Evolutionary conservation across 208 protist species (phyloP).

Genomic region (Acanthamoeba quina): DNA sequence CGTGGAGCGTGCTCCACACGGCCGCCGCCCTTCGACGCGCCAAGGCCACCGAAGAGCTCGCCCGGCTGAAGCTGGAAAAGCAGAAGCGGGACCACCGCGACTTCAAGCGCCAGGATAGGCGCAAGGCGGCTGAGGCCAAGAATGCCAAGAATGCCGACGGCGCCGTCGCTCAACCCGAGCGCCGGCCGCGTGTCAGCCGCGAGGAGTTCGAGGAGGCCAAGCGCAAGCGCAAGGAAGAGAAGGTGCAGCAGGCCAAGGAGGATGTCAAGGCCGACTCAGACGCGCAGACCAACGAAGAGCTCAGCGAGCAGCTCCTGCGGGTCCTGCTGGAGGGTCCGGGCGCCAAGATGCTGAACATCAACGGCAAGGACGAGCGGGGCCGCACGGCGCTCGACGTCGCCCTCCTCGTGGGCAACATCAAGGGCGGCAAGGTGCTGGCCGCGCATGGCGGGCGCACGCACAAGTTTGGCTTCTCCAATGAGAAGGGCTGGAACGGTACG

Average conservation of each 20-base stretch:
- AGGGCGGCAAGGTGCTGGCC: slow-evolving; percentile 35
- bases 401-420: slow-evolving; percentile 34
- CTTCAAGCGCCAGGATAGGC: not conserved
- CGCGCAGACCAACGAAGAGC: not conserved
- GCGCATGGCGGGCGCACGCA: not conserved
- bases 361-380: slow-evolving; percentile 20
- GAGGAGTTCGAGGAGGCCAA: not conserved
- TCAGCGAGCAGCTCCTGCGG: not conserved
- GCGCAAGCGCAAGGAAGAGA: slow-evolving; percentile 46
- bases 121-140: not conserved
- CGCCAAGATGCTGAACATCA: not conserved
- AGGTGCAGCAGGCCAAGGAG: not conserved
- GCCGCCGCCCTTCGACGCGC: slow-evolving; percentile 20
- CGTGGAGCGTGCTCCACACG: slow-evolving; percentile 56
- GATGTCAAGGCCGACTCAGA: not conserved
- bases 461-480: not conserved
- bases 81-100: not conserved
- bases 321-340: not conserved
- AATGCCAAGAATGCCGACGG: not conserved
- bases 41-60: slow-evolving; percentile 7
- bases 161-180: not conserved
- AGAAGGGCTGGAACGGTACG: not conserved
- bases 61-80: not conserved
- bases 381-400: slow-evolving; percentile 40
- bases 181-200: not conserved